Evolutionary conservation across 2,329 filamentous ascomycete genomes (phyloP).

Genomic region (Fusarium oxysporum): DNA sequence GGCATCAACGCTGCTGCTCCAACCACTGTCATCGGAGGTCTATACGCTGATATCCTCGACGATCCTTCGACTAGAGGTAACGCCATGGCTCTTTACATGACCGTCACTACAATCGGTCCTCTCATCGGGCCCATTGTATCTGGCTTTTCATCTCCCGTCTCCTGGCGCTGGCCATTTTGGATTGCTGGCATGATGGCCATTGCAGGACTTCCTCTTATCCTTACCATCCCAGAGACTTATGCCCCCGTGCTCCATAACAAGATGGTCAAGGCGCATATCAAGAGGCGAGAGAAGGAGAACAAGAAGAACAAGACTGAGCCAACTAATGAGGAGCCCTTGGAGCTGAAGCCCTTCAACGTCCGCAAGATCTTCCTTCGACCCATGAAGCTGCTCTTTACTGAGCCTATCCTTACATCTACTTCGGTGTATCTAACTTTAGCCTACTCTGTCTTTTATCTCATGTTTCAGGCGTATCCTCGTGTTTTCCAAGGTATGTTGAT

Average conservation of each 20-base stretch:
- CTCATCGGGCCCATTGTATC: conserved; percentile 64
- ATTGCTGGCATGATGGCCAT: conserved; percentile 50
- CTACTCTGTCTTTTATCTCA: conserved; percentile 64
- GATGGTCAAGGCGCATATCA: conserved; percentile 59
- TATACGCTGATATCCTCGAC: conserved; percentile 51
- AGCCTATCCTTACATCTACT: conserved; percentile 63
- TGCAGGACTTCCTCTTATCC: conserved; percentile 47
- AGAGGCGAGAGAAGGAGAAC: conserved; percentile 57
- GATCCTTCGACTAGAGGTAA: conserved; percentile 48
- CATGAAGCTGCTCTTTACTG: conserved; percentile 59
- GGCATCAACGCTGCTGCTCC: conserved; percentile 51
- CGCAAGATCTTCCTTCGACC: conserved; percentile 63
- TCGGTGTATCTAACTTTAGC: conserved; percentile 62
- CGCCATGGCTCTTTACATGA: conserved; percentile 52
- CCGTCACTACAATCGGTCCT: conserved; percentile 48
- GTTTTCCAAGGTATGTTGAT: conserved; percentile 54
- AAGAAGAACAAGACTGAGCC: conserved; percentile 53
- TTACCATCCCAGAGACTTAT: conserved; percentile 60
- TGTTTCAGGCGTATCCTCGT: conserved; percentile 64
- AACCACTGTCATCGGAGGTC: conserved; percentile 49
- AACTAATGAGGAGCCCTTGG: conserved; percentile 53
- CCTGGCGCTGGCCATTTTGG: conserved; percentile 57
- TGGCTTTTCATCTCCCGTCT: conserved; percentile 61
- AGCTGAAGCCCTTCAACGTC: conserved; percentile 51
- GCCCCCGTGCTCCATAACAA: conserved; percentile 62